Conservation (phyloP, 768 basidiomycete species). For the Leccinum obscurum region DNA sequence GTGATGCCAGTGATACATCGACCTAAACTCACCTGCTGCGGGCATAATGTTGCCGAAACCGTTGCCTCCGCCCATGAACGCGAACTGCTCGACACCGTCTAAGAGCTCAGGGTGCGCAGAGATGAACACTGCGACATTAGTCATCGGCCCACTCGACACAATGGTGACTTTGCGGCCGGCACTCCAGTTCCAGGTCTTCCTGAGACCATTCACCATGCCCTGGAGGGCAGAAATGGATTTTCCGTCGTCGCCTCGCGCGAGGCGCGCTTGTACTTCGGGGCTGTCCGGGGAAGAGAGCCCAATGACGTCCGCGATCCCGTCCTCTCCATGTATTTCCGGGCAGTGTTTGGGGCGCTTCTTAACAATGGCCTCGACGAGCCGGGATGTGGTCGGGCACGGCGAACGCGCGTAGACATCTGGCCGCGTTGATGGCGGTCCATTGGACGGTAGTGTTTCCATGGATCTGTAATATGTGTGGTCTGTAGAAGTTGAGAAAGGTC, state of each 20-base stretch:
- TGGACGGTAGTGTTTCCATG: slow-evolving; percentile 76
- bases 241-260: slow-evolving; percentile 46
- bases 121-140: slow-evolving; percentile 74
- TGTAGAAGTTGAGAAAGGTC: background rate
- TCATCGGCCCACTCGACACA: slow-evolving; percentile 82
- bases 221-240: slow-evolving; percentile 56
- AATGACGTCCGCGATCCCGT: slow-evolving; percentile 83
- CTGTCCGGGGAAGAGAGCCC: slow-evolving; percentile 58
- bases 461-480: slow-evolving; percentile 43
- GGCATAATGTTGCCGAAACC: slow-evolving; percentile 81
- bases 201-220: slow-evolving; percentile 62
- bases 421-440: slow-evolving; percentile 70
- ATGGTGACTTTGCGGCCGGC: slow-evolving; percentile 62
- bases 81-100: slow-evolving; percentile 48
- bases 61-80: slow-evolving; percentile 89
- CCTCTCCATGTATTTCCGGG: slow-evolving; percentile 77
- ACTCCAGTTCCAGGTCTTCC: slow-evolving; percentile 55
- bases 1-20: background rate
- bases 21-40: slow-evolving; percentile 53
- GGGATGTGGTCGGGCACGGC: slow-evolving; percentile 52
- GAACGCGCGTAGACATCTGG: slow-evolving; percentile 74
- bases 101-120: slow-evolving; percentile 56
- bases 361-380: slow-evolving; percentile 74
- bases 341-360: slow-evolving; percentile 53
- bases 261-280: slow-evolving; percentile 48